Percentiles rank a stretch among this genome's conserved stretches.
Conservation (phyloP, 2,329 filamentous ascomycete species). For the Pseudocercospora fuligena region DNA sequence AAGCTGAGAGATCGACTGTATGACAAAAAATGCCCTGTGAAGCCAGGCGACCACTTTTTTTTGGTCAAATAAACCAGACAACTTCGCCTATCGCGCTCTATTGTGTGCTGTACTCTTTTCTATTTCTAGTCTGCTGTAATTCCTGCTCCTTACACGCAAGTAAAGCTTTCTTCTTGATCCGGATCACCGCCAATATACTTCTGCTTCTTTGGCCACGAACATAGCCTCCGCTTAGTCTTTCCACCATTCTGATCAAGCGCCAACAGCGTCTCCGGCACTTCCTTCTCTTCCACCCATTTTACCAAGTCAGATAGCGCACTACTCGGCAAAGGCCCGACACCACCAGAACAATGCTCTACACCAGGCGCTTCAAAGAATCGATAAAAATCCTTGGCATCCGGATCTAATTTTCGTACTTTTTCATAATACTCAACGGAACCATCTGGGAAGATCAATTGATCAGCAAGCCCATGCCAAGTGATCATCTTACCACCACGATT, state of each 20-base stretch:
- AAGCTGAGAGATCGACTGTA: too few species aligned
- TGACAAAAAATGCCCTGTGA: too few species aligned
- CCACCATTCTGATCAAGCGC: conserved; percentile 7
- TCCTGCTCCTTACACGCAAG: not conserved
- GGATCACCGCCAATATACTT: conserved; percentile 24
- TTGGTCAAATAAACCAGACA: too few species aligned
- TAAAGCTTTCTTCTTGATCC: conserved; percentile 16
- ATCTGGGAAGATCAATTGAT: conserved; percentile 45
- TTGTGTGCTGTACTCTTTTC: too few species aligned
- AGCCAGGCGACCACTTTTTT: too few species aligned
- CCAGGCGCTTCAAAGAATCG: conserved; percentile 48
- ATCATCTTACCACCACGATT: conserved; percentile 49
- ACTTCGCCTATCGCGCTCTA: too few species aligned
- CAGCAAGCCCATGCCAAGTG: conserved; percentile 49
- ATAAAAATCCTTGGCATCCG: conserved; percentile 41
- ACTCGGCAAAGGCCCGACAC: conserved; percentile 35
- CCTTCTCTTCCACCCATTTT: conserved; percentile 40
- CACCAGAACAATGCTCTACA: conserved; percentile 44
- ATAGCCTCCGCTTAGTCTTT: conserved; percentile 13
- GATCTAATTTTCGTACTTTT: conserved; percentile 37
- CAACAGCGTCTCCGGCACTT: conserved; percentile 31
- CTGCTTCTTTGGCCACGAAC: conserved; percentile 27
- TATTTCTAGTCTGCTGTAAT: too few species aligned
- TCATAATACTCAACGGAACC: conserved; percentile 47
- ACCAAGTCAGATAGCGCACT: conserved; percentile 28